Conservation (phyloP, 257 asterid species). For the Przewalskia tangutica region DNA sequence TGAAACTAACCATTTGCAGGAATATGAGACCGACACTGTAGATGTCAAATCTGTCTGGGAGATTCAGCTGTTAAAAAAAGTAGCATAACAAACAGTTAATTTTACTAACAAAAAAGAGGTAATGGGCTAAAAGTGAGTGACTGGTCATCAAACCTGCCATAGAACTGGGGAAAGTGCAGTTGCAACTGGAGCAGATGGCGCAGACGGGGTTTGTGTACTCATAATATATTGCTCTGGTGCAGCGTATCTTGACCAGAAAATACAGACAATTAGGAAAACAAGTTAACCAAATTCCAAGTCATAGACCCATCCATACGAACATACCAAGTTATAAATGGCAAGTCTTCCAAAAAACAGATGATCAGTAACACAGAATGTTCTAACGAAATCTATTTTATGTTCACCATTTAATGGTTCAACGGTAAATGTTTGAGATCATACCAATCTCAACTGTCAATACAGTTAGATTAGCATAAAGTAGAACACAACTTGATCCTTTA, state of each 20-base stretch:
- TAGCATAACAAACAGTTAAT: neutral
- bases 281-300: neutral
- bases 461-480: neutral
- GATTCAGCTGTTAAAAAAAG: slow-evolving; percentile 56
- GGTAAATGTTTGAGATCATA: neutral
- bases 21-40: slow-evolving; percentile 79
- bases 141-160: slow-evolving; percentile 61
- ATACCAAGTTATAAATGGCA: neutral
- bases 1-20: slow-evolving; percentile 71
- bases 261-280: neutral
- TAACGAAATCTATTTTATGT: neutral
- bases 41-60: slow-evolving; percentile 89
- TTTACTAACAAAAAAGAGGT: neutral
- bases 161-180: slow-evolving; percentile 91
- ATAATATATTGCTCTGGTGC: slow-evolving; percentile 99
- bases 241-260: slow-evolving; percentile 48
- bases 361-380: neutral
- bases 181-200: slow-evolving; percentile 95
- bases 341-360: neutral
- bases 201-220: slow-evolving; percentile 99
- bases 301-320: neutral
- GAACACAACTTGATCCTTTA: neutral
- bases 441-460: neutral
- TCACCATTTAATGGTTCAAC: neutral
- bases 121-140: neutral